Base-by-base conservation (phyloP, 202 grass and related monocot genomes). In the Brachypodium distachyon region DNA sequence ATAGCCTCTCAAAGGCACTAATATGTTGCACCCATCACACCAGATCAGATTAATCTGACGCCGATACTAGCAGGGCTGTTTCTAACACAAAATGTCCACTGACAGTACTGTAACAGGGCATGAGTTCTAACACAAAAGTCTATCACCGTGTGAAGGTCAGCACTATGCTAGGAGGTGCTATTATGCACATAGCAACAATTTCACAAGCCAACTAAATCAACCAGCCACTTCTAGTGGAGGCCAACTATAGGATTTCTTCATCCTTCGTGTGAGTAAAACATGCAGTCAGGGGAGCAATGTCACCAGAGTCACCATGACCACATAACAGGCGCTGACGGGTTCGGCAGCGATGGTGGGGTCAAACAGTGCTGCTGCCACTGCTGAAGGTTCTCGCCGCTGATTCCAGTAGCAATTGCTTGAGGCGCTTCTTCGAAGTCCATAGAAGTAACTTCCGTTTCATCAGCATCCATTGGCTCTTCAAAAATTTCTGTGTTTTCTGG, bases 291-390 rank as follows among this genome's bases (percentile, higher is more conserved):
- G 42, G 28, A 9, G 7, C 17, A 52, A 23, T 40, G 39, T 22
- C 16, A 34, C 41, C 77, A 3, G 5, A 73, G 77, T 90, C 73
- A 92, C 70, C 69, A 84, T 19, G 82, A 94, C 94, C 86, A 91
- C 88, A 94, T 97, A 47, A 94, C 77, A 73, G 77, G 84, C 4
- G 83, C 67, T 38, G 88, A 69, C 28, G 78, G 22, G 52, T 94
- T 88, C 26, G 78, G 62, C 46, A 82, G 80, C 7, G 53, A 63
- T 3, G 81, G 46, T 0, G 51, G 83, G 17, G 74, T 67, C 94
- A 94, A 84, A 67, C 91, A 97, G 16, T 94, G 84, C 18, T 82
- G 84, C 81, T 87, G 82, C 83, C 85, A 90, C 36, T 90, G 85
- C 18, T 82, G 76, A 52, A 84, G 52, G 64, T 81, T 72, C 5